These are phyloP conservation scores for Diplogelasinospora grovesii DNA, from an alignment of 495 filamentous ascomycete species.

Conservation along the genomic window DNA sequence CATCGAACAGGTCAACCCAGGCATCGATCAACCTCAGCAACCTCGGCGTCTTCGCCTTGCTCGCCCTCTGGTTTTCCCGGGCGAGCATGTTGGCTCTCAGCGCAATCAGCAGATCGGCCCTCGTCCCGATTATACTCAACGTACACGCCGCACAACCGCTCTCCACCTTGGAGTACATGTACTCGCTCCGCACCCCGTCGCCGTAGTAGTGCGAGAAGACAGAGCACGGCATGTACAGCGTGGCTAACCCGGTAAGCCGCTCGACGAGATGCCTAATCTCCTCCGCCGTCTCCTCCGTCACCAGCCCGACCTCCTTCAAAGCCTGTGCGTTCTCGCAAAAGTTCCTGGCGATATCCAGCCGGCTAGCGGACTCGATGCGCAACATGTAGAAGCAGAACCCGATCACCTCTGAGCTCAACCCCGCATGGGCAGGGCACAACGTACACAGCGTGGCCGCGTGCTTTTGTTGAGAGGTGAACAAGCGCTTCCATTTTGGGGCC, in stretches of 20 bases:
- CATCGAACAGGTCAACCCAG: conserved; percentile 28
- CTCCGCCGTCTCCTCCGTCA: no score
- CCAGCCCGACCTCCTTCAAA: no score
- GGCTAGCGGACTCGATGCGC: background rate
- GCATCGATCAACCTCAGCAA: conserved; percentile 30
- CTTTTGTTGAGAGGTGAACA: no score
- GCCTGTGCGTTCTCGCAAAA: no score
- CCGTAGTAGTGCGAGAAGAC: conserved; percentile 24
- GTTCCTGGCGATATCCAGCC: background rate
- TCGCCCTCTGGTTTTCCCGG: conserved; percentile 18
- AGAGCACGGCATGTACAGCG: conserved; percentile 23
- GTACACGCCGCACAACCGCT: conserved; percentile 42
- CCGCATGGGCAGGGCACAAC: background rate
- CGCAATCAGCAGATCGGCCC: conserved; percentile 25
- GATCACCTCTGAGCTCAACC: background rate
- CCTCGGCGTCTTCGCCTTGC: conserved; percentile 19
- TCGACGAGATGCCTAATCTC: conserved; percentile 20
- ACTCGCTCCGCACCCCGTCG: conserved; percentile 12
- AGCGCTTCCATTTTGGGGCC: no score
- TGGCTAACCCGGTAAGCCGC: conserved; percentile 26
- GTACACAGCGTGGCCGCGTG: no score
- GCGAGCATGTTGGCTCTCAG: conserved; percentile 30
- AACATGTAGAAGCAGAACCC: background rate
- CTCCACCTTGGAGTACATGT: conserved; percentile 18
- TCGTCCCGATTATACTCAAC: conserved; percentile 35